These are phyloP conservation scores for Rutstroemia sp. DNA, from an alignment of 2,329 filamentous ascomycete genomes.

Conservation along the genomic window DNA sequence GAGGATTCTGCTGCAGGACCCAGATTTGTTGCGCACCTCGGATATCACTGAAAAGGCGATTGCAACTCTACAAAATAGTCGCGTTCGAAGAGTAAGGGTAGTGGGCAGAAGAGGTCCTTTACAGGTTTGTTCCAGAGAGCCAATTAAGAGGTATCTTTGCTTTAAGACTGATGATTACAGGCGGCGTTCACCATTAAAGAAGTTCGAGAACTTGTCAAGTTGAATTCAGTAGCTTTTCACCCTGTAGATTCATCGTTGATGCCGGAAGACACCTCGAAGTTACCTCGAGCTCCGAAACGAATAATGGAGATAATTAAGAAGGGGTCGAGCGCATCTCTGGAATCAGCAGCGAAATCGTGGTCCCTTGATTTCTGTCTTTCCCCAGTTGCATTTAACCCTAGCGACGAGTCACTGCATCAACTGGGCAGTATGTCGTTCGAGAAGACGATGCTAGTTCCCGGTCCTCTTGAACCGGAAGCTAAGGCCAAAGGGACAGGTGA, in stretches of 20 bases:
- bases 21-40: slow-evolving; percentile 68
- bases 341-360: slow-evolving; percentile 60
- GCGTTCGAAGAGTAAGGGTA: slow-evolving; percentile 72
- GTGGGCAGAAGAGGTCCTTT: slow-evolving; percentile 83
- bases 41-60: slow-evolving; percentile 86
- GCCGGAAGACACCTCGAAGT: slow-evolving; percentile 56
- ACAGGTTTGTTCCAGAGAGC: slow-evolving; percentile 50
- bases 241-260: slow-evolving; percentile 60
- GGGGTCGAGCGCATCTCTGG: slow-evolving; percentile 48
- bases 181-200: slow-evolving; percentile 96
- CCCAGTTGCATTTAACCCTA: slow-evolving; percentile 54
- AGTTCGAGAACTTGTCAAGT: slow-evolving; percentile 75
- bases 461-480: slow-evolving; percentile 46
- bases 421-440: slow-evolving; percentile 64
- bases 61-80: slow-evolving; percentile 63
- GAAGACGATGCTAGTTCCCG: slow-evolving; percentile 46
- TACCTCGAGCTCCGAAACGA: slow-evolving; percentile 69
- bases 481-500: slow-evolving; percentile 43
- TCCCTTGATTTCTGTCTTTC: slow-evolving; percentile 80
- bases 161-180: slow-evolving; percentile 34
- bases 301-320: slow-evolving; percentile 76
- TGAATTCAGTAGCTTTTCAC: slow-evolving; percentile 65
- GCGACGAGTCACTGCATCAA: slow-evolving; percentile 37
- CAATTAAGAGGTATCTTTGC: neutral
- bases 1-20: slow-evolving; percentile 71